These are phyloP conservation scores for Xylaria telfairii DNA, from an alignment of 495 filamentous ascomycete genomes.

Conservation along the genomic window DNA sequence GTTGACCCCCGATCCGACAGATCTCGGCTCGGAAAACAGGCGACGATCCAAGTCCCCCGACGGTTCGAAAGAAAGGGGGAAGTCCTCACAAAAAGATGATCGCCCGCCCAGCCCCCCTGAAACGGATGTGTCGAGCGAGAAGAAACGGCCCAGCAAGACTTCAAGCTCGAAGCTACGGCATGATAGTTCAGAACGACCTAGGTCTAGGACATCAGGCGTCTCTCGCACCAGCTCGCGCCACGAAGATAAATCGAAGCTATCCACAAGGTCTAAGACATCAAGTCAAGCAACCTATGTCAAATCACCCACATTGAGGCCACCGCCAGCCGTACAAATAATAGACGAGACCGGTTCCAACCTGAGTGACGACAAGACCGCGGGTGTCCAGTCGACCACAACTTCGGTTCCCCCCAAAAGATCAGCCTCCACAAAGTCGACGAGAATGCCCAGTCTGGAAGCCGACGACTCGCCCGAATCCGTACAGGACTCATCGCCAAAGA, in stretches of 20 bases:
- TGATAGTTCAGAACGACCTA: conserved; percentile 40
- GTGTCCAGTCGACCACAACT: conserved; percentile 56
- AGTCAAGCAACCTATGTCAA: conserved; percentile 52
- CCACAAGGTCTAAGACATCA: conserved; percentile 52
- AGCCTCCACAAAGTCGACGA: conserved; percentile 45
- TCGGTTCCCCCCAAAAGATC: conserved; percentile 68
- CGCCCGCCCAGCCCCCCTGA: conserved; percentile 63
- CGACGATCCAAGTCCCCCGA: conserved; percentile 49
- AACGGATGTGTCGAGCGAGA: conserved; percentile 58
- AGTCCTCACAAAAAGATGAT: conserved; percentile 46
- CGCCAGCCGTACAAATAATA: conserved; percentile 27
- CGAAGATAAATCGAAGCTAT: conserved; percentile 53
- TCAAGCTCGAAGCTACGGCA: conserved; percentile 35
- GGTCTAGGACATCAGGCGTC: conserved; percentile 47
- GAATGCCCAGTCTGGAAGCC: conserved; percentile 39
- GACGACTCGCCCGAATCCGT: conserved; percentile 55
- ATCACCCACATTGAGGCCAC: conserved; percentile 35
- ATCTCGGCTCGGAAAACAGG: conserved; percentile 63
- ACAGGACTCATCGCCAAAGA: conserved; percentile 63
- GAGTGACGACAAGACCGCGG: conserved; percentile 34
- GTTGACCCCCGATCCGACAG: conserved; percentile 80
- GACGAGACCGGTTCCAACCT: conserved; percentile 56
- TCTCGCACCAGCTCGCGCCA: conserved; percentile 52
- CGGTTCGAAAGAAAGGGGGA: conserved; percentile 35
- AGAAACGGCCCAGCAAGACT: conserved; percentile 45